phyloP scores from a whole-genome alignment of 1,284 basidiomycete species.

The Naganishia sp. region DNA sequence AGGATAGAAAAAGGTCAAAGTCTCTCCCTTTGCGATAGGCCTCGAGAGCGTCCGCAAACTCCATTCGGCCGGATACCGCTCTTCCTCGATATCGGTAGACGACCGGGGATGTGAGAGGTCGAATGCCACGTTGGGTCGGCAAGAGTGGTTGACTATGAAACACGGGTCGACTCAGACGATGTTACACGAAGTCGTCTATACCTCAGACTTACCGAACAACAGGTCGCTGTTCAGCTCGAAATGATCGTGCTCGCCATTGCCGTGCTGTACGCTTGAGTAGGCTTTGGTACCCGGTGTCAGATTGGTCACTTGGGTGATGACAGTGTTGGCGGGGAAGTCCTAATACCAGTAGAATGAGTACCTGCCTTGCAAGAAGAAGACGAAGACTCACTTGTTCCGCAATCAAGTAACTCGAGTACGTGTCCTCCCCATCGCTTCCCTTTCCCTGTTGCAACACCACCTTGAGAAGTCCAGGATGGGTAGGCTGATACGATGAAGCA shows the following conservation, averaged over 20 bases:
- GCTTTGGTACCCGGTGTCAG: constrained; percentile 49
- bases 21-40: constrained; percentile 55
- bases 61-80: constrained; percentile 52
- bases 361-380: background rate
- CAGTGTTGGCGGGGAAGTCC: constrained; percentile 46
- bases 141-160: constrained; percentile 65
- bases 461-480: constrained; percentile 47
- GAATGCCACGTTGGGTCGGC: constrained; percentile 64
- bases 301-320: constrained; percentile 45
- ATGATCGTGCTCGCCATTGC: constrained; percentile 59
- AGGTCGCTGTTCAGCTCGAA: constrained; percentile 66
- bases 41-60: constrained; percentile 52
- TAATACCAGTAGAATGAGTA: constrained; percentile 24
- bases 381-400: constrained; percentile 44
- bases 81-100: background rate
- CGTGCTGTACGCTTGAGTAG: constrained; percentile 54
- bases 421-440: constrained; percentile 40
- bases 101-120: constrained; percentile 48
- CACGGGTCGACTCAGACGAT: background rate
- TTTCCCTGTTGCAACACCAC: constrained; percentile 44
- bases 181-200: constrained; percentile 3
- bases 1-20: constrained; percentile 65
- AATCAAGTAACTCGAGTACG: constrained; percentile 46
- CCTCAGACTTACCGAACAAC: constrained; percentile 56
- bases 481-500: constrained; percentile 45